Base-by-base conservation (phyloP, 1,284 basidiomycete species). In the Xanthoconium separans region DNA sequence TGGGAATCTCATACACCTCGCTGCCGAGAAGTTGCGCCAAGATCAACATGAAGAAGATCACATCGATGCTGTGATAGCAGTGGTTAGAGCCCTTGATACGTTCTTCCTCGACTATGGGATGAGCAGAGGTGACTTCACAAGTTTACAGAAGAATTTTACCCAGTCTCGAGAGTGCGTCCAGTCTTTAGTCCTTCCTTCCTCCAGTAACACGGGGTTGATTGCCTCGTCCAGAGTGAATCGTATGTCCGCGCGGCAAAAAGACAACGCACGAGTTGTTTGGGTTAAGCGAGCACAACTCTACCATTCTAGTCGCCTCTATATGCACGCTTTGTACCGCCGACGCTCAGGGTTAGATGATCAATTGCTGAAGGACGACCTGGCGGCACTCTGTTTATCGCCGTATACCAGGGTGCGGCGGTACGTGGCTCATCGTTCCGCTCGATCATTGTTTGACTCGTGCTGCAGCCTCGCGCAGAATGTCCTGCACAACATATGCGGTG, bases 361-460 rank as follows among this genome's bases (percentile, higher is more conserved):
- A 57, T 75, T 98, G 20, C 80, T 98, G 44, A 71, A 59, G 52
- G 72, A 75, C 36, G 90, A 93, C 66, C 73, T 98, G 44, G 80
- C 91, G 29, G 91, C 94, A 62, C 78, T 97, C 53, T 91, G 91
- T 44, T 76, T 98, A 30, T 95, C 93, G 0, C 87, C 87, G 1
- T 96, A 96, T 64, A 87, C 87, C 6, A 76, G 88, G 62, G 83
- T 95, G 39, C 77, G 93, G 67, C 81, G 84, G 87, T 87, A 63
- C 61, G 73, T 60, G 24, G 27, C 24, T 50, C 6, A 22, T 30
- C 45, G 3, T 49, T 51, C 47, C 16, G 46, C 45, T 56, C 18
- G 44, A 13, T 9, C 22, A 9, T 44, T 29, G 24, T 34, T 43
- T 53, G 47, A 65, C 41, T 5, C 41, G 43, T 52, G 30, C 24